These are phyloP conservation scores for Dendryphion nanum DNA, from an alignment of 2,329 filamentous ascomycete genomes.

Conservation along the genomic window DNA sequence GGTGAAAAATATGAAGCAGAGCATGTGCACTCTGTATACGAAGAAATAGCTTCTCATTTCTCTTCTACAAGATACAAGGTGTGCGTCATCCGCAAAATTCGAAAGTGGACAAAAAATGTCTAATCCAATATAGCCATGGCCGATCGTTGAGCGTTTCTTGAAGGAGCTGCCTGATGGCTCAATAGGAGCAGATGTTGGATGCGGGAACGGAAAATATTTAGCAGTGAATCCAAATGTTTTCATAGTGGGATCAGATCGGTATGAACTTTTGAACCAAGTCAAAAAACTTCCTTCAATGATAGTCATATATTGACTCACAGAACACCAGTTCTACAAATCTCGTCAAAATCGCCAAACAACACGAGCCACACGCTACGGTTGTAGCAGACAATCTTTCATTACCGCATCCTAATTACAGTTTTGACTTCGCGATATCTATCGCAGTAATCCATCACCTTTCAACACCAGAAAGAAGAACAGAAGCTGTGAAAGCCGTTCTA, in stretches of 20 bases:
- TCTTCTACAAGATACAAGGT: constrained; percentile 74
- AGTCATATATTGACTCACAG: neutral
- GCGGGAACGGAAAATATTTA: constrained; percentile 96
- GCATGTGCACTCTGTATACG: constrained; percentile 91
- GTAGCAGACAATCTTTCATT: constrained; percentile 83
- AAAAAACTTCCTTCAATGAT: too few relatives aligned
- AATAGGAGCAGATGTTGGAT: constrained; percentile 86
- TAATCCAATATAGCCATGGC: constrained; percentile 74
- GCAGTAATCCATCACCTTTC: constrained; percentile 94
- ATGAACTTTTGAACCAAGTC: constrained; percentile 30
- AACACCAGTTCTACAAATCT: constrained; percentile 55
- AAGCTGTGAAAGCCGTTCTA: constrained; percentile 71
- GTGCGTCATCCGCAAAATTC: constrained; percentile 20
- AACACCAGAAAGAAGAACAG: constrained; percentile 68
- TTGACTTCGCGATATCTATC: constrained; percentile 91
- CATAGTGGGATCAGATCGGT: constrained; percentile 84
- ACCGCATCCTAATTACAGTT: constrained; percentile 65
- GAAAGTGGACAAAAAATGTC: neutral
- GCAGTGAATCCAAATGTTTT: constrained; percentile 73
- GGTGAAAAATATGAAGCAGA: constrained; percentile 71
- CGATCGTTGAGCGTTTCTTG: constrained; percentile 80
- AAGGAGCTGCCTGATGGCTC: constrained; percentile 63
- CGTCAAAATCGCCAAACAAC: constrained; percentile 53
- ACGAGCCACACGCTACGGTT: constrained; percentile 63
- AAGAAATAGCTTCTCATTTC: constrained; percentile 81